Percentiles rank a stretch among this genome's conserved stretches.
phyloP scores from a whole-genome alignment of 2,329 filamentous ascomycete genomes.

The Colletotrichum neosansevieriae region DNA sequence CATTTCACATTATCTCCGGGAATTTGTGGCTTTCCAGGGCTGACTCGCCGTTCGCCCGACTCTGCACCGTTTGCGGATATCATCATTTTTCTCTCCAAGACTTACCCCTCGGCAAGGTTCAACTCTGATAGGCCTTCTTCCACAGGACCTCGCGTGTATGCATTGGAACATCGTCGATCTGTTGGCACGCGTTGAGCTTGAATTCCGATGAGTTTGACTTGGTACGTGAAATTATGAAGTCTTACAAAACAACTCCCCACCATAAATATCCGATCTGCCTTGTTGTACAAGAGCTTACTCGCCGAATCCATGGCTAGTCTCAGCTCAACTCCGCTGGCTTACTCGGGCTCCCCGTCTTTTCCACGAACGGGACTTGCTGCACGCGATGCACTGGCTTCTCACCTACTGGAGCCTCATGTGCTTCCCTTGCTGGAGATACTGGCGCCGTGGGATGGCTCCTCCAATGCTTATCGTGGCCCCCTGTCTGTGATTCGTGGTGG shows the following conservation, averaged over 20 bases:
- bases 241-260: no score
- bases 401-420: neutral
- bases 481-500: neutral
- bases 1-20: neutral
- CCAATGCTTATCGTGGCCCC: neutral
- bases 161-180: no score
- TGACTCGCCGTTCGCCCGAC: neutral
- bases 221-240: no score
- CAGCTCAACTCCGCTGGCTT: conserved; percentile 30
- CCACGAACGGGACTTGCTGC: neutral
- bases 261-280: neutral
- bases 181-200: no score
- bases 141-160: no score
- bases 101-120: neutral
- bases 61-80: no score
- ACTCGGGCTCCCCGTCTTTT: conserved; percentile 4
- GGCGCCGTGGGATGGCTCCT: conserved; percentile 2
- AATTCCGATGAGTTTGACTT: no score
- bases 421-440: neutral
- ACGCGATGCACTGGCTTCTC: neutral
- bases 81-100: no score
- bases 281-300: neutral
- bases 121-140: no score
- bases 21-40: neutral
- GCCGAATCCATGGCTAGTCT: neutral